Percentiles rank a stretch among this genome's conserved stretches.
Conservation (phyloP, 805 yeast species). For the Lipomyces anomalus region DNA sequence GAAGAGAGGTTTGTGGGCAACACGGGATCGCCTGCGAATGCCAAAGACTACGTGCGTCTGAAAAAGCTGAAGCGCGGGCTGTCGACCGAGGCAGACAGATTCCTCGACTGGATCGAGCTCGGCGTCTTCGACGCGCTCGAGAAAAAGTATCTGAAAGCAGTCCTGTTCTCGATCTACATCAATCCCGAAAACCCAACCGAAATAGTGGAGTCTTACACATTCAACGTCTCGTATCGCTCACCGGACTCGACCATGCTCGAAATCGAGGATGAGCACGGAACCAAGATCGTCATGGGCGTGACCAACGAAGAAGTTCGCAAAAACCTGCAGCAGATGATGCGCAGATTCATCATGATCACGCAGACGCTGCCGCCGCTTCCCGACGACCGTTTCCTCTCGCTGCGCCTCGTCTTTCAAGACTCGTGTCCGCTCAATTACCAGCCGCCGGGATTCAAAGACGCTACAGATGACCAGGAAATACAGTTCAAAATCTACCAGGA, state of each 20-base stretch:
- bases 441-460: slow-evolving; percentile 45
- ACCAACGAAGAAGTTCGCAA: slow-evolving; percentile 36
- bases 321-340: slow-evolving; percentile 45
- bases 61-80: slow-evolving; percentile 46
- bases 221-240: slow-evolving; percentile 42
- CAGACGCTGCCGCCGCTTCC: slow-evolving; percentile 53
- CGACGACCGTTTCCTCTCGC: slow-evolving; percentile 40
- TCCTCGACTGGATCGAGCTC: slow-evolving; percentile 50
- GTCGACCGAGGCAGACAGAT: slow-evolving; percentile 43
- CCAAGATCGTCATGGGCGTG: slow-evolving; percentile 19
- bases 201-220: slow-evolving; percentile 48
- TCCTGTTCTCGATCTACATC: slow-evolving; percentile 43
- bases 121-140: slow-evolving; percentile 45
- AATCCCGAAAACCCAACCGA: slow-evolving; percentile 41
- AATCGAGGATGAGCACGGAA: slow-evolving; percentile 30
- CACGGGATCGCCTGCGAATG: slow-evolving; percentile 17
- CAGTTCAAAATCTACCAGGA: slow-evolving; percentile 9
- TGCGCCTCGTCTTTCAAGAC: slow-evolving; percentile 48
- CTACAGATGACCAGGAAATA: slow-evolving; percentile 25
- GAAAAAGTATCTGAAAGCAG: slow-evolving; percentile 39
- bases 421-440: slow-evolving; percentile 44
- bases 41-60: slow-evolving; percentile 39
- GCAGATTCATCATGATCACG: slow-evolving; percentile 47
- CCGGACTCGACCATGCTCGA: slow-evolving; percentile 12
- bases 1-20: slow-evolving; percentile 41